Evolutionary conservation across 2,329 filamentous ascomycete genomes (phyloP), one percentile per base, ranked within the genome.

Genomic region (Colletotrichum truncatum): DNA sequence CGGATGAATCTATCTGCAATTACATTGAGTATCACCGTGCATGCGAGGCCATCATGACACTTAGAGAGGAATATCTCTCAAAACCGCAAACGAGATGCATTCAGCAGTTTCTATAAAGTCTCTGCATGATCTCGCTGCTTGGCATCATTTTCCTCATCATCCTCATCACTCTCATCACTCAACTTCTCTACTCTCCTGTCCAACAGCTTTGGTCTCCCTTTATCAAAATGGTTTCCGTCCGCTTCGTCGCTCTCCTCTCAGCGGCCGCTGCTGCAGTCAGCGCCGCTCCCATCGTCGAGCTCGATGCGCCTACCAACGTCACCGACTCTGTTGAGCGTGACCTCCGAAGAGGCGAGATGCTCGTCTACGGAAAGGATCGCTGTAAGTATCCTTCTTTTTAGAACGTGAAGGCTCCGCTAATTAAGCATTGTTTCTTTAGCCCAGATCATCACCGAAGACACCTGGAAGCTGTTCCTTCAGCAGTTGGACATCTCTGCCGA

Each of bases 181-280:
- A 41, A 3, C 12, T 12, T 18, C 36, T 25, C 23, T 6, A 4
- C 39, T 46, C 51, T 56, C 53, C 12, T 11, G 28, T 46, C 14
- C 8, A 11, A 36, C 4, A 28, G 28, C 23, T 32, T 8, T 30
- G 18, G 21, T 14, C 53, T 45, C 43, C 28, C 39, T 25, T 49
- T 21, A 16, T 30, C 41, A 49, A 58, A 14, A 48, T 58, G 54
- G 54, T 58, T 18, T 49, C 54, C 11, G 25, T 36, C 8, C 54
- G 54, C 32, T 9, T 58, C 30, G n/a, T 56, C 26, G 12, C 54
- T 12, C 54, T 58, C 8, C 54, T 58, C 30, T 58, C 43, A 32
- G 54, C 54, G 30, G 43, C 43, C 21, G 54, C 43, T 41, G 53
- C 39, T 32, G 54, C 43, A 21, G 54, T 58, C 30, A 58, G 41